phyloP scores from a whole-genome alignment of 192 early-diverging fungal genomes.

The Linnemannia schmuckeri region DNA sequence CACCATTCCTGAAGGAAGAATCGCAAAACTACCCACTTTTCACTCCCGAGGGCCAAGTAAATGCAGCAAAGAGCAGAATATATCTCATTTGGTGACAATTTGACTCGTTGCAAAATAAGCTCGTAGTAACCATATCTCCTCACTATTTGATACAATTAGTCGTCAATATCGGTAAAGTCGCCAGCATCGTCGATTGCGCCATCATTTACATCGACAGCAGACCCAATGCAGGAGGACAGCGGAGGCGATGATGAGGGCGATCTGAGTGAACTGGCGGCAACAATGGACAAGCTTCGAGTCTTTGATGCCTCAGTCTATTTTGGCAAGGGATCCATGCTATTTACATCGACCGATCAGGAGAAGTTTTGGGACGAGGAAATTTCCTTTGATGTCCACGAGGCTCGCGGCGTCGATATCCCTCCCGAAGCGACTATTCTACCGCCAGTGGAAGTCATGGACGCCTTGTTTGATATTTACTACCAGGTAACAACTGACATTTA shows the following conservation, averaged over 20 bases:
- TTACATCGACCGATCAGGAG: conserved; percentile 51
- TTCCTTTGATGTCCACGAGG: conserved; percentile 49
- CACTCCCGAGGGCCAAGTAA: conserved; percentile 47
- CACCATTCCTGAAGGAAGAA: conserved; percentile 39
- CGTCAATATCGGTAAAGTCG: conserved; percentile 28
- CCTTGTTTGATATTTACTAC: conserved; percentile 48
- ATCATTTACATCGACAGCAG: conserved; percentile 39
- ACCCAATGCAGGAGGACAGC: conserved; percentile 33
- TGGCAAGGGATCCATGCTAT: conserved; percentile 55
- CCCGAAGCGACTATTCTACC: conserved; percentile 34
- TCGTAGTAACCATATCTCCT: neutral
- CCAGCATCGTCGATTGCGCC: conserved; percentile 49
- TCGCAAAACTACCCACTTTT: conserved; percentile 24
- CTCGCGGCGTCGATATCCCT: conserved; percentile 33
- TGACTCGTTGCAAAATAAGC: neutral
- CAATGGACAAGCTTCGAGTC: conserved; percentile 51
- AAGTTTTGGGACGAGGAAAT: conserved; percentile 56
- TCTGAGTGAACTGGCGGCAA: conserved; percentile 37
- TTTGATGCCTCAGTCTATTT: conserved; percentile 54
- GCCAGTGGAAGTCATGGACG: conserved; percentile 47
- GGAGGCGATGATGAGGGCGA: conserved; percentile 36
- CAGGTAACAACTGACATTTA: conserved; percentile 15
- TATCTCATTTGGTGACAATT: neutral
- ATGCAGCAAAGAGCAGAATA: neutral
- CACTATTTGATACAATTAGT: conserved; percentile 3